Conservation (phyloP, 164 flowering plant genomes). For the Chimonanthus praecox region DNA sequence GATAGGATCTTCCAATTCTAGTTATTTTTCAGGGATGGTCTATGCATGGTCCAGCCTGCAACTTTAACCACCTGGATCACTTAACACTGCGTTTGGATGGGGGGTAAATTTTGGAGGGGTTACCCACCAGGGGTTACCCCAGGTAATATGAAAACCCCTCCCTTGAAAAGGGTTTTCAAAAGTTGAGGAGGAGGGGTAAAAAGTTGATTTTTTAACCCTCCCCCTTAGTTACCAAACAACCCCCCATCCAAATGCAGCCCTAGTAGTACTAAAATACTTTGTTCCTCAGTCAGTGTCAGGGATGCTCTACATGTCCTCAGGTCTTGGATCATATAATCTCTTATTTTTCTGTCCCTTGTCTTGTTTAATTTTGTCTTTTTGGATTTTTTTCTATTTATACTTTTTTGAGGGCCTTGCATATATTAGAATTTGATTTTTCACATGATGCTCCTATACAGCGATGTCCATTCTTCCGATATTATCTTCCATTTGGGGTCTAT, state of each 20-base stretch:
- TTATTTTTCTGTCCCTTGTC: too few relatives aligned
- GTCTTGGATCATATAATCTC: too few relatives aligned
- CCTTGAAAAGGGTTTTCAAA: too few relatives aligned
- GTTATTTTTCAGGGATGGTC: background rate
- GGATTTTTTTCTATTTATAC: background rate
- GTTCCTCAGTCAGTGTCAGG: background rate
- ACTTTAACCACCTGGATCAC: background rate
- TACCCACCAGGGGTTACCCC: too few relatives aligned
- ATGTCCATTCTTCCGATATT: conserved; percentile 16
- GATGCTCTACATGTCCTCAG: background rate
- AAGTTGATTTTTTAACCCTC: too few relatives aligned
- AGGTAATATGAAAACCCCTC: too few relatives aligned
- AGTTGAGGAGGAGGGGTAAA: too few relatives aligned
- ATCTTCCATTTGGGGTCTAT: conserved; percentile 18
- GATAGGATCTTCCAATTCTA: too few relatives aligned
- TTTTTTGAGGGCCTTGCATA: background rate
- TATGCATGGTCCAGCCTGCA: background rate
- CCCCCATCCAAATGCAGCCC: background rate
- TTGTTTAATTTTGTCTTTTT: background rate
- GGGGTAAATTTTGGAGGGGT: too few relatives aligned
- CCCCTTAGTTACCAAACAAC: too few relatives aligned
- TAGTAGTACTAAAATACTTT: background rate
- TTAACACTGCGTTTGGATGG: too few relatives aligned
- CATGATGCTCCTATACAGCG: conserved; percentile 9
- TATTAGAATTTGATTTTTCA: background rate